phyloP scores from a whole-genome alignment of 2,329 filamentous ascomycete species.

The Fusarium goolgardi region DNA sequence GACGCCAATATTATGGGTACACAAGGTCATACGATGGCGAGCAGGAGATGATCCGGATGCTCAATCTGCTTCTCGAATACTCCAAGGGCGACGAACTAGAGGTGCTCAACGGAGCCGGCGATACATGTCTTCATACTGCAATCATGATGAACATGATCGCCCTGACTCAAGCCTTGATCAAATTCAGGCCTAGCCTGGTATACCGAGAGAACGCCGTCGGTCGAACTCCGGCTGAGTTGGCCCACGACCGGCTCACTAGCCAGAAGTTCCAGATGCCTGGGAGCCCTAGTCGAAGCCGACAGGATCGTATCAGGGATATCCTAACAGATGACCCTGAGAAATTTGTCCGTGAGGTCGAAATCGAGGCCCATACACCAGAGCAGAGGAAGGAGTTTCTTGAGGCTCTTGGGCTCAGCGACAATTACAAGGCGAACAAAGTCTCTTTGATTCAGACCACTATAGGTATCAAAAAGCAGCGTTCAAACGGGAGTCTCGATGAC shows the following conservation, averaged over 20 bases:
- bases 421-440: conserved; percentile 46
- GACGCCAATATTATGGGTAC: conserved; percentile 18
- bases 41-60: conserved; percentile 54
- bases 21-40: conserved; percentile 40
- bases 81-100: conserved; percentile 67
- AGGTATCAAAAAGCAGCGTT: conserved; percentile 39
- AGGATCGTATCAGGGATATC: conserved; percentile 3
- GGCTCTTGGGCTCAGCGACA: conserved; percentile 46
- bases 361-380: conserved; percentile 31
- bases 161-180: conserved; percentile 61
- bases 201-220: conserved; percentile 81
- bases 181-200: conserved; percentile 68
- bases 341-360: conserved; percentile 22
- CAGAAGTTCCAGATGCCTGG: conserved; percentile 49
- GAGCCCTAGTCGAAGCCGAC: conserved; percentile 1
- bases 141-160: conserved; percentile 55
- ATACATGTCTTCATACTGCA: conserved; percentile 72
- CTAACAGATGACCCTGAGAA: conserved; percentile 20
- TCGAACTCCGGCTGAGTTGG: conserved; percentile 76
- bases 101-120: conserved; percentile 72
- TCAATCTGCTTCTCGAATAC: conserved; percentile 64
- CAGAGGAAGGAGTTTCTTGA: conserved; percentile 37
- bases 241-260: conserved; percentile 65
- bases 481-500: conserved; percentile 9
- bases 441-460: conserved; percentile 45